phyloP scores from a whole-genome alignment of 1,284 basidiomycete genomes.

The Ceratobasidium sp. region DNA sequence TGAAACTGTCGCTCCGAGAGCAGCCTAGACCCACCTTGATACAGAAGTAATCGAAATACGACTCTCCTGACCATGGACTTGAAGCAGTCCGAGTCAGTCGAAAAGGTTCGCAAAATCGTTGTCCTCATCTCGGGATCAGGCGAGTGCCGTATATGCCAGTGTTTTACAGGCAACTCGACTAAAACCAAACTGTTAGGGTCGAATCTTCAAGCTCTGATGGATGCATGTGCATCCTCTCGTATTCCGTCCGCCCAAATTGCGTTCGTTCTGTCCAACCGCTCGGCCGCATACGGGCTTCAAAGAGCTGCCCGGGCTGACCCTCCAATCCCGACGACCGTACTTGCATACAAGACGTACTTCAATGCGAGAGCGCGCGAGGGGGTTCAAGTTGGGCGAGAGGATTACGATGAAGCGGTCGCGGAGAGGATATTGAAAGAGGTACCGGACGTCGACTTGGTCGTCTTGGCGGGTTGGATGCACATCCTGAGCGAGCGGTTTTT shows the following conservation, averaged over 20 bases:
- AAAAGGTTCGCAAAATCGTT: conserved; percentile 55
- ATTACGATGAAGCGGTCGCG: conserved; percentile 89
- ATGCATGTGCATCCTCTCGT: conserved; percentile 67
- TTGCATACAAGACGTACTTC: conserved; percentile 85
- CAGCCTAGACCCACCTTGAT: background rate
- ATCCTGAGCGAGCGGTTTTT: conserved; percentile 67
- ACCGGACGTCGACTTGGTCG: conserved; percentile 79
- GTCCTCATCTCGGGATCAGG: conserved; percentile 86
- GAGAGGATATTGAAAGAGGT: conserved; percentile 62
- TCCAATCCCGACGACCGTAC: conserved; percentile 82
- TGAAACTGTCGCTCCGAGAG: background rate
- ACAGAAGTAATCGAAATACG: background rate
- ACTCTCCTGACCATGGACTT: background rate
- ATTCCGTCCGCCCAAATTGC: conserved; percentile 75
- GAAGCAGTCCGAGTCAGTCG: background rate
- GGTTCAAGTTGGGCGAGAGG: conserved; percentile 58
- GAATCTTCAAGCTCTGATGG: conserved; percentile 95
- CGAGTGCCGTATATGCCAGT: conserved; percentile 51
- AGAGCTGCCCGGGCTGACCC: conserved; percentile 74
- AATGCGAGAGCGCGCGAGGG: conserved; percentile 56
- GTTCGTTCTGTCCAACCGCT: conserved; percentile 90
- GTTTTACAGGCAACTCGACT: conserved; percentile 15
- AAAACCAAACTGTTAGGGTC: conserved; percentile 64
- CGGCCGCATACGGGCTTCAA: conserved; percentile 86
- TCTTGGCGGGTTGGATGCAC: conserved; percentile 99